phyloP scores from a whole-genome alignment of 192 early-diverging fungal species.

The Mortierella antarctica region DNA sequence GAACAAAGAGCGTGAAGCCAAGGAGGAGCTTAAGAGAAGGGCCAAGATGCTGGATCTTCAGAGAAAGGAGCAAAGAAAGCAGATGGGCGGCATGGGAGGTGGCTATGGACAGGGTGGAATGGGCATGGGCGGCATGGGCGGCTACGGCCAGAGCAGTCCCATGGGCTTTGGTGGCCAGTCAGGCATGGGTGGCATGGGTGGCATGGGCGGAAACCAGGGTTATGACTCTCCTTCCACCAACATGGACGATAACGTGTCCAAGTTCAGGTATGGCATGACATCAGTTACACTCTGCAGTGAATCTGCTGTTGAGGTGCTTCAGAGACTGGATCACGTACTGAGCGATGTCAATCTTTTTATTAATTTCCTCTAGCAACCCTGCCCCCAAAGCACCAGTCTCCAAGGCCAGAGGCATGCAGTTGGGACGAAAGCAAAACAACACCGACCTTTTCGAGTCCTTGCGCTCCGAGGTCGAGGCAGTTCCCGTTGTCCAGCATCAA shows the following conservation, averaged over 20 bases:
- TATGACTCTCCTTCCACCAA: conserved; percentile 31
- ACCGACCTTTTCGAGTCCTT: conserved; percentile 84
- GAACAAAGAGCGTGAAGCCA: conserved; percentile 97
- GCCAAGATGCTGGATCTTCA: conserved; percentile 94
- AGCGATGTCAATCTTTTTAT: not conserved
- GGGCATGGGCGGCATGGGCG: conserved; percentile 56
- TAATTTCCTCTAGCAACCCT: conserved; percentile 38
- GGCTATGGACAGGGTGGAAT: conserved; percentile 17
- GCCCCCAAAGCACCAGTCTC: conserved; percentile 54
- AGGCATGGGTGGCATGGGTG: conserved; percentile 53
- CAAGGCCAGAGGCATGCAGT: conserved; percentile 90
- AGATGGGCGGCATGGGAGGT: conserved; percentile 51
- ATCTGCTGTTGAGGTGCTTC: not conserved
- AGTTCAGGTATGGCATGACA: conserved; percentile 24
- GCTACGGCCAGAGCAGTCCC: conserved; percentile 28
- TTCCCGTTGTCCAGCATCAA: conserved; percentile 13
- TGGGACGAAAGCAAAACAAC: conserved; percentile 90
- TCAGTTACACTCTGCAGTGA: not conserved
- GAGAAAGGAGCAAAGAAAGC: conserved; percentile 78
- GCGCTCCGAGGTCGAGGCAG: conserved; percentile 80
- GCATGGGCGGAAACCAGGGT: conserved; percentile 46
- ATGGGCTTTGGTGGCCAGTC: conserved; percentile 37
- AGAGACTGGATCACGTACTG: not conserved
- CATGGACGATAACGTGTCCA: conserved; percentile 26
- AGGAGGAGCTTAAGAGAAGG: conserved; percentile 93